A percentile compares a stretch with the other conserved stretches of the same genome.
phyloP scores from a whole-genome alignment of 768 basidiomycete genomes.

The Kwoniella europaea region DNA sequence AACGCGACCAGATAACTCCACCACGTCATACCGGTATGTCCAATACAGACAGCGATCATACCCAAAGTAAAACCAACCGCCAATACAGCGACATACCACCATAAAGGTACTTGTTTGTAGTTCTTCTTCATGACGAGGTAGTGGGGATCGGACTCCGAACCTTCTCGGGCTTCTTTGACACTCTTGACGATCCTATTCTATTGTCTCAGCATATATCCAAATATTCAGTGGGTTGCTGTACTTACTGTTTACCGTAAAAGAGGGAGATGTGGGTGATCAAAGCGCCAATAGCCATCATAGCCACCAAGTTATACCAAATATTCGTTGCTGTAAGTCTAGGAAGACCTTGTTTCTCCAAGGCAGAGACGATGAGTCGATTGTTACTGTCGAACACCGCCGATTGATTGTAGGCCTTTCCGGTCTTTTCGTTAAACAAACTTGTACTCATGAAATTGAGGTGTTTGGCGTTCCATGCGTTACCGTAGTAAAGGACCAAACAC shows the following conservation, averaged over 20 bases:
- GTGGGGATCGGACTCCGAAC: constrained; percentile 66
- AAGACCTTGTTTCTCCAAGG: constrained; percentile 64
- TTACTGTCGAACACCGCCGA: constrained; percentile 63
- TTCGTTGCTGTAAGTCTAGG: constrained; percentile 64
- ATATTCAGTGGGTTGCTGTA: background rate
- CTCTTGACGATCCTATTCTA: background rate
- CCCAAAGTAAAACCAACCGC: constrained; percentile 56
- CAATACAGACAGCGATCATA: constrained; percentile 66
- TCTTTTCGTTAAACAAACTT: constrained; percentile 66
- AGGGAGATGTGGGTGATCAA: background rate
- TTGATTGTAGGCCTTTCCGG: constrained; percentile 65
- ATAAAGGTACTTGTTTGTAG: constrained; percentile 68
- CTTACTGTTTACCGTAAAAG: background rate
- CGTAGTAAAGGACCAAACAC: constrained; percentile 67
- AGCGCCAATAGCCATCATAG: background rate
- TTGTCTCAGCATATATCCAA: background rate
- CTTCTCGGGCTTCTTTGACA: constrained; percentile 61
- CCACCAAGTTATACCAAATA: constrained; percentile 36
- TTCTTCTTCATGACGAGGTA: constrained; percentile 48
- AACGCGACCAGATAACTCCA: constrained; percentile 69
- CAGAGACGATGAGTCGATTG: constrained; percentile 66
- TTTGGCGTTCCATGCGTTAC: constrained; percentile 67
- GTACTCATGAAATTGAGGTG: constrained; percentile 68
- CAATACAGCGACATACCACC: constrained; percentile 63
- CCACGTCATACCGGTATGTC: constrained; percentile 69